Percentiles rank a stretch among this genome's conserved stretches.
phyloP scores from a whole-genome alignment of 495 filamentous ascomycete species.

The Penicillium longicatenatum region DNA sequence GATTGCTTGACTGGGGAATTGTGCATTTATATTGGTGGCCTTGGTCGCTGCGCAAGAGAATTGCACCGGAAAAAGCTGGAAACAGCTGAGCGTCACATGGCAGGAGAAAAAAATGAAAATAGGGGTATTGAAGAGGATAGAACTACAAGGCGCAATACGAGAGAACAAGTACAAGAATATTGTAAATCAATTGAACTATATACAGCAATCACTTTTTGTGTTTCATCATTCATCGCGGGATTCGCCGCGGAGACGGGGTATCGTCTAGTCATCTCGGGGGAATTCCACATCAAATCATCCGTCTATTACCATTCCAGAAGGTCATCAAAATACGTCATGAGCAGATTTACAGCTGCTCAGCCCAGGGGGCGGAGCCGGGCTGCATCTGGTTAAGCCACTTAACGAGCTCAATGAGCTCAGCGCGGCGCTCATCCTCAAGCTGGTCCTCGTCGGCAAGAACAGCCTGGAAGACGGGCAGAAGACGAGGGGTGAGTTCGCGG shows the following conservation, averaged over 20 bases:
- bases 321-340: slow-evolving; percentile 26
- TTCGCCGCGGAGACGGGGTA: slow-evolving; percentile 38
- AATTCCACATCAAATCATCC: slow-evolving; percentile 29
- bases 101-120: too few species aligned
- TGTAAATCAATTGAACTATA: slow-evolving; percentile 21
- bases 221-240: slow-evolving; percentile 41
- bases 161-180: neutral
- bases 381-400: slow-evolving; percentile 65
- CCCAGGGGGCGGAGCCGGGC: slow-evolving; percentile 46
- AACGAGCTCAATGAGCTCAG: slow-evolving; percentile 68
- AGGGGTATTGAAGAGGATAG: neutral
- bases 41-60: too few species aligned
- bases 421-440: slow-evolving; percentile 76
- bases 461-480: slow-evolving; percentile 78
- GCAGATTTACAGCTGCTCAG: slow-evolving; percentile 42
- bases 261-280: slow-evolving; percentile 44
- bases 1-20: neutral
- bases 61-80: too few species aligned
- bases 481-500: slow-evolving; percentile 70
- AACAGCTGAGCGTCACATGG: too few species aligned
- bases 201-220: slow-evolving; percentile 33
- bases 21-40: too few species aligned
- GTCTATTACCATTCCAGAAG: slow-evolving; percentile 37
- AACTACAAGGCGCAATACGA: neutral
- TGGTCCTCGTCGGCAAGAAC: slow-evolving; percentile 85